Percentiles rank a stretch among this genome's conserved stretches.
Evolutionary conservation across 176 grass and related monocot genomes (phyloP).

Genomic region (Musa troglodytarum): DNA sequence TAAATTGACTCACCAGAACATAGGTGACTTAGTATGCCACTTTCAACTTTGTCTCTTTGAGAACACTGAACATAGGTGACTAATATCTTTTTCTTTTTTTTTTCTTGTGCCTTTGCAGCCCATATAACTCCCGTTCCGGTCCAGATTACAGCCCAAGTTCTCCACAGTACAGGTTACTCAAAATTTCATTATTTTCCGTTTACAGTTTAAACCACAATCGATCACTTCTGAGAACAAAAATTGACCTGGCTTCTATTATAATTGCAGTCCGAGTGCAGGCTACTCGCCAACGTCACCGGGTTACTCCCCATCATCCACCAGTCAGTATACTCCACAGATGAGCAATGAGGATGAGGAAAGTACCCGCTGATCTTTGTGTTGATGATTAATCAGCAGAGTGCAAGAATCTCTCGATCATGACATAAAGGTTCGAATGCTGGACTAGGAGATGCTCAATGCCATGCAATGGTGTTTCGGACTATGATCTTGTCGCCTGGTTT

Average conservation of each 20-base stretch:
- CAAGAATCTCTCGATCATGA: background rate
- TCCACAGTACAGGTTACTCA: constrained; percentile 67
- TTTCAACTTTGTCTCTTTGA: too few species aligned
- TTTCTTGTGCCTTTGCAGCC: constrained; percentile 29
- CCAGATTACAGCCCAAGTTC: constrained; percentile 91
- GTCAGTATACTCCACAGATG: too few species aligned
- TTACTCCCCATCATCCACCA: constrained; percentile 59
- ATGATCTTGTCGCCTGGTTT: too few species aligned
- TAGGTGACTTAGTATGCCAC: too few species aligned
- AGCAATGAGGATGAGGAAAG: constrained; percentile 39
- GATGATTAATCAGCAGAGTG: background rate
- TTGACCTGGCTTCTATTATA: background rate
- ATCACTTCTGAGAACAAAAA: constrained; percentile 2
- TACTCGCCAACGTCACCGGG: constrained; percentile 84
- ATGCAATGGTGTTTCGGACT: too few species aligned
- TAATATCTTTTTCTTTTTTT: too few species aligned
- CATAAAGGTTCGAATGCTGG: too few species aligned
- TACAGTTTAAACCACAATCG: background rate
- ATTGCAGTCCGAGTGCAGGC: constrained; percentile 75
- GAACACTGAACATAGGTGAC: too few species aligned
- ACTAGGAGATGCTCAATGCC: too few species aligned
- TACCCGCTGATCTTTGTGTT: constrained; percentile 10
- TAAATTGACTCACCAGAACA: too few species aligned
- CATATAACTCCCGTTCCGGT: constrained; percentile 49
- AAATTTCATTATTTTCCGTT: background rate